Evolutionary conservation across 1,139 yeast genomes (phyloP).

Genomic region (Yarrowia galli): DNA sequence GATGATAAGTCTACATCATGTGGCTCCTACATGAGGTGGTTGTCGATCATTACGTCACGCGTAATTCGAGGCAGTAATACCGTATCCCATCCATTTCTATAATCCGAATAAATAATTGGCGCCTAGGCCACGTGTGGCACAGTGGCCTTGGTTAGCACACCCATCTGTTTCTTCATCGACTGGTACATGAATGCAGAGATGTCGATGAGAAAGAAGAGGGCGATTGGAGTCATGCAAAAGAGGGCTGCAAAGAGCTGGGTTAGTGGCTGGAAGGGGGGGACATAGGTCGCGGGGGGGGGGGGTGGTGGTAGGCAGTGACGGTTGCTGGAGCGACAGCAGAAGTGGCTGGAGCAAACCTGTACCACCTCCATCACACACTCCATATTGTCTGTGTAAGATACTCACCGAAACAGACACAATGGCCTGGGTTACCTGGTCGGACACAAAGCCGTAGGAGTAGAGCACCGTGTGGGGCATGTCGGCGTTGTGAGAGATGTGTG

Average conservation of each 20-base stretch:
- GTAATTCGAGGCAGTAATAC: neutral
- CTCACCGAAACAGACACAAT: conserved; percentile 38
- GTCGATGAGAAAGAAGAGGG: conserved; percentile 35
- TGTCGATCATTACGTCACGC: conserved; percentile 18
- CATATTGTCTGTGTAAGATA: too few species aligned
- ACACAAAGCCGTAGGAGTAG: conserved; percentile 30
- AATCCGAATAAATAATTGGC: conserved; percentile 5
- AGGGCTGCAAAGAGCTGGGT: conserved; percentile 35
- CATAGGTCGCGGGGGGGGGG: too few species aligned
- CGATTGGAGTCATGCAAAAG: conserved; percentile 36
- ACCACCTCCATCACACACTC: too few species aligned
- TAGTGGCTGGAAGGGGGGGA: conserved; percentile 1
- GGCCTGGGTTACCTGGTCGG: conserved; percentile 33
- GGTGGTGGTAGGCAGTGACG: neutral
- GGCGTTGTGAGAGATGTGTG: neutral
- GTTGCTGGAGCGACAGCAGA: too few species aligned
- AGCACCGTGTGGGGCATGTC: conserved; percentile 30
- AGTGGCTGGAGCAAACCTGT: too few species aligned
- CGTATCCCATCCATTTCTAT: conserved; percentile 30
- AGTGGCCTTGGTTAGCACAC: conserved; percentile 32
- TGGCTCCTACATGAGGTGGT: conserved; percentile 1
- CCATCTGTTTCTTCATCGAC: conserved; percentile 35
- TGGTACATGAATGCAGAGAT: conserved; percentile 39
- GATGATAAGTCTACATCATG: conserved; percentile 3
- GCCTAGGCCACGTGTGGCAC: conserved; percentile 28